Conservation (phyloP, 169 alveolate species). For the Plasmodium sp. region DNA sequence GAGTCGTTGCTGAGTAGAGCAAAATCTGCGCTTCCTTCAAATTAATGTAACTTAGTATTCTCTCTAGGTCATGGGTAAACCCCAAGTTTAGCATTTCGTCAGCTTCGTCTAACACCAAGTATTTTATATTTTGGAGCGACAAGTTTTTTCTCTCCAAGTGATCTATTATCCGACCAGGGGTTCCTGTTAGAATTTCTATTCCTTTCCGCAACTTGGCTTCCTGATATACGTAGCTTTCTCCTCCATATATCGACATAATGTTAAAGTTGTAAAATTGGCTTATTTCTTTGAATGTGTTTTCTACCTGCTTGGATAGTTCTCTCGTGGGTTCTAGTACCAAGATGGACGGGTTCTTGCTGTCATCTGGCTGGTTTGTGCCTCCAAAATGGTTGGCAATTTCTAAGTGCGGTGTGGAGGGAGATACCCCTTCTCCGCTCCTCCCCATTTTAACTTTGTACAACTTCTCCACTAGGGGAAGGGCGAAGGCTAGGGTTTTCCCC, state of each 20-base stretch:
- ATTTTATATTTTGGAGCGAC: constrained; percentile 85
- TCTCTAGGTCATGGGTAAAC: constrained; percentile 93
- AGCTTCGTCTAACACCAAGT: constrained; percentile 97
- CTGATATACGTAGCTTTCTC: constrained; percentile 91
- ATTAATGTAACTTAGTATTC: constrained; percentile 85
- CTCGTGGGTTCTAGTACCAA: constrained; percentile 92
- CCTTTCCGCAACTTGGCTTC: constrained; percentile 93
- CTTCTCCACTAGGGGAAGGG: constrained; percentile 88
- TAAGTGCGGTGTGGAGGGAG: not conserved
- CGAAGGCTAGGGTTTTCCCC: constrained; percentile 93
- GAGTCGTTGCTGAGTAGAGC: constrained; percentile 88
- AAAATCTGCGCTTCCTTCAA: constrained; percentile 78
- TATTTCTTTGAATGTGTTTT: constrained; percentile 80
- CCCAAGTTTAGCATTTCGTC: constrained; percentile 98
- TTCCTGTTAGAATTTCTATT: constrained; percentile 95
- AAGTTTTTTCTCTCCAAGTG: constrained; percentile 93
- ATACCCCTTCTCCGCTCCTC: not conserved
- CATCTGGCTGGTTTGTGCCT: not conserved
- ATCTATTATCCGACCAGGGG: constrained; percentile 98
- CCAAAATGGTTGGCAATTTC: not conserved
- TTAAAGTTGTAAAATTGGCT: constrained; percentile 80
- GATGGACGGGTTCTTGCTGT: constrained; percentile 77
- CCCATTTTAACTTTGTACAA: constrained; percentile 18
- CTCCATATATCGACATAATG: constrained; percentile 90
- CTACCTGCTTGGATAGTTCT: constrained; percentile 91